Base-by-base conservation (phyloP, 2,329 filamentous ascomycete genomes). In the Decorospora gaudefroyi region DNA sequence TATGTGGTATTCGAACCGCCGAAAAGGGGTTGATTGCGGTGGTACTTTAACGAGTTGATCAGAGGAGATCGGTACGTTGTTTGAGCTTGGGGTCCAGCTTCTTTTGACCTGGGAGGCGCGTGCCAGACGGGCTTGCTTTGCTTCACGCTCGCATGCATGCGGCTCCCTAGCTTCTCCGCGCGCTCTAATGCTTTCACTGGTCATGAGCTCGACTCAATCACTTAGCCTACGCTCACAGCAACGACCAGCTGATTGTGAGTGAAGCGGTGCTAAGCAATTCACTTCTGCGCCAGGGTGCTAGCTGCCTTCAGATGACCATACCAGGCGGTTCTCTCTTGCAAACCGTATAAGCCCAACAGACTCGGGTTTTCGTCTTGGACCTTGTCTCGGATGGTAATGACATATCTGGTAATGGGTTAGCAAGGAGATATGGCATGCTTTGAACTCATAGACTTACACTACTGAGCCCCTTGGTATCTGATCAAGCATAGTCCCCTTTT, bases 401-500 rank as follows among this genome's bases (percentile, higher is more conserved):
- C 38, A 19, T 65, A 64, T 30, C 47, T 51, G 12, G 3, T 13
- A 16, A 5, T 7, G n/a, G 15, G 13, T 51, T 15, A 50, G 34
- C 16, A 22, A 8, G 16, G 6, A 9, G 2, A 5, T 9, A 8
- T 26, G 1, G 5, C 9, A 22, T 11, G 3, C 2, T n/a, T 12
- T 4, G 10, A 26, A 1, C 1, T 3, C 6, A 23, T 10, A 23
- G 4, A 39, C 47, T 22, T 37, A 51, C 17, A 65, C 16, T 7
- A 55, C 23, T 4, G 54, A 58, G 7, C 59, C 60, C 9, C 61
- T 37, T 9, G 62, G 55, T 8, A 65, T 57, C 4, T 65, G 55
- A 33, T 67, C 61, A 10, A 63, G 53, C 37, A 64, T 57, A 0
- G 60, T 60, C 8, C 59, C 45, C 23, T 61, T 64, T 15, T 58